Percentiles rank a stretch among this genome's conserved stretches.
phyloP scores from a whole-genome alignment of 805 yeast genomes.

The Wickerhamomyces alni region DNA sequence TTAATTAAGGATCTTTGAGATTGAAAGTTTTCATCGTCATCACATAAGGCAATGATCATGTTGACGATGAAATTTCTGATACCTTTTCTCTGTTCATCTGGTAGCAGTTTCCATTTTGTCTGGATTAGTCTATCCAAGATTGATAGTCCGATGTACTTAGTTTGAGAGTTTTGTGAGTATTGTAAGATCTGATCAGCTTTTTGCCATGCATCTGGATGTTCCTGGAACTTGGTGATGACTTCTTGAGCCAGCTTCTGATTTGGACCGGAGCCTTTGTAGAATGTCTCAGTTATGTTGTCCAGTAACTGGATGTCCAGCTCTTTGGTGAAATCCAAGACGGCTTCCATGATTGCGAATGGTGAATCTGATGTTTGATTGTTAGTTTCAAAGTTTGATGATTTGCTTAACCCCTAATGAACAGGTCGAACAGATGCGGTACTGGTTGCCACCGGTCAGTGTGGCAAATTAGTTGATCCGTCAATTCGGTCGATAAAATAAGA shows the following conservation, averaged over 20 bases:
- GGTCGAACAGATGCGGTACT: no score
- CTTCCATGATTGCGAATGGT: constrained; percentile 54
- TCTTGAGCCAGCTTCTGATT: constrained; percentile 66
- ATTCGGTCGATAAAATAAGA: no score
- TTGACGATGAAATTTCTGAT: constrained; percentile 90
- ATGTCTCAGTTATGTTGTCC: constrained; percentile 80
- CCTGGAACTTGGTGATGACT: constrained; percentile 76
- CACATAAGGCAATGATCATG: constrained; percentile 89
- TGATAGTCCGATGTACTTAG: constrained; percentile 88
- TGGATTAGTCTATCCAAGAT: constrained; percentile 85
- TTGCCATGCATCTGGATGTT: constrained; percentile 94
- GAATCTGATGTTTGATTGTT: constrained; percentile 4
- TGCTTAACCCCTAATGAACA: constrained; percentile 1
- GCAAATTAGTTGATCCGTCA: no score
- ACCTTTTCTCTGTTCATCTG: constrained; percentile 83
- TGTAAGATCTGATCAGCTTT: constrained; percentile 86
- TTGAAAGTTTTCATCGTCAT: constrained; percentile 66
- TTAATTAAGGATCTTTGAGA: constrained; percentile 78
- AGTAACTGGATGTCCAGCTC: constrained; percentile 76
- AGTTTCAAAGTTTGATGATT: not conserved
- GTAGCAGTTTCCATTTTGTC: constrained; percentile 90
- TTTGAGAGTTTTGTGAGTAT: constrained; percentile 69
- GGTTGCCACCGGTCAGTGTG: no score
- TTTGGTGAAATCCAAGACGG: constrained; percentile 77
- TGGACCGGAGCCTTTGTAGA: constrained; percentile 71